These are phyloP conservation scores for Lachancea waltii DNA, from an alignment of 805 yeast species.

Conservation along the genomic window DNA sequence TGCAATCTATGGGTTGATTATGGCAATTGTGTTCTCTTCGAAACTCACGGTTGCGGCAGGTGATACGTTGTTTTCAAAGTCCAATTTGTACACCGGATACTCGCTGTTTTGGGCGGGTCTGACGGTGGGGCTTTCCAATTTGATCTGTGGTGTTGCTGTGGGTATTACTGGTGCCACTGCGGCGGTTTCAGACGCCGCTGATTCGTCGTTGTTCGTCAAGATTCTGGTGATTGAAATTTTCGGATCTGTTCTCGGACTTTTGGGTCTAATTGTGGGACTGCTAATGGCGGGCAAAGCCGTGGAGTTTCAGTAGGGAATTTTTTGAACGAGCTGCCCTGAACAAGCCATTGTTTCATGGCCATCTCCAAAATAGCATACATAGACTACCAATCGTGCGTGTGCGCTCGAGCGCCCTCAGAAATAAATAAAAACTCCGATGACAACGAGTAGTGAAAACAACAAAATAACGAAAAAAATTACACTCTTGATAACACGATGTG, in stretches of 20 bases:
- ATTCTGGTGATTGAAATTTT: constrained; percentile 95
- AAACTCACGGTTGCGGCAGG: constrained; percentile 66
- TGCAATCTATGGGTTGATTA: constrained; percentile 94
- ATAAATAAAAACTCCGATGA: too few relatives aligned
- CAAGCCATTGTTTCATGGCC: too few relatives aligned
- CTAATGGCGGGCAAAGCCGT: constrained; percentile 94
- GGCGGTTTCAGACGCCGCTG: constrained; percentile 96
- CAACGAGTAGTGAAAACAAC: too few relatives aligned
- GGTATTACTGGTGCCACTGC: constrained; percentile 99
- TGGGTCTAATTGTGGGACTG: constrained; percentile 94
- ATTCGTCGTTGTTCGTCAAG: constrained; percentile 88
- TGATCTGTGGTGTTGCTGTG: constrained; percentile 94
- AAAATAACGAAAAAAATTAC: too few relatives aligned
- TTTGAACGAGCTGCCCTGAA: neutral
- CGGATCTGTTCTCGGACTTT: constrained; percentile 91
- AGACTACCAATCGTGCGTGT: too few relatives aligned
- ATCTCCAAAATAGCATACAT: too few relatives aligned
- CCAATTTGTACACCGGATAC: constrained; percentile 89
- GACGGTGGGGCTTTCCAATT: constrained; percentile 88
- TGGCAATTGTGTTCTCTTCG: constrained; percentile 94
- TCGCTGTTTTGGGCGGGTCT: constrained; percentile 97
- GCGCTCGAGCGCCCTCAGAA: too few relatives aligned
- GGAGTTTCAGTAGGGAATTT: constrained; percentile 55
- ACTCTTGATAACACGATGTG: neutral
- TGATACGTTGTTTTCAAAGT: constrained; percentile 62